Evolutionary conservation across 306 rosid genomes (phyloP), one percentile per base, ranked within the genome.

Genomic region (Albizia julibrissin): DNA sequence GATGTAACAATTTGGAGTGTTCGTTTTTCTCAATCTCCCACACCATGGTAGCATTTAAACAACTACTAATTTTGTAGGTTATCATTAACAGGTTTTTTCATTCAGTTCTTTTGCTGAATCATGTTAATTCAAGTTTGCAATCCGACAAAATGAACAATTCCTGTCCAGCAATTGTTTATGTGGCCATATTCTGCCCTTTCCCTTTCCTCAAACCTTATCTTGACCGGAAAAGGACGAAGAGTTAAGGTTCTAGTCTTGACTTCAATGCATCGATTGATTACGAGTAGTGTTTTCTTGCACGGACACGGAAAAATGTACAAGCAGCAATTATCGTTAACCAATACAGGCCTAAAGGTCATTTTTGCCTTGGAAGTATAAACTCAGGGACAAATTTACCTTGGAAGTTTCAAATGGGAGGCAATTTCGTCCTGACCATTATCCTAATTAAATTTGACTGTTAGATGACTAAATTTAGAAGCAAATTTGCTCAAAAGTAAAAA

Each of bases 1-100:
- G 71, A 68, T 71, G 64, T 75, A 42, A 65, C 86, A 14, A 69
- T 67, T 82, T 70, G 76, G 65, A 69, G 85, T 74, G 80, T 67
- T 76, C 74, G 65, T 76, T 67, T 65, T 74, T 85, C 9, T 54
- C 26, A 61, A 47, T 33, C 75, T 79, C 39, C 61, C 72, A 29
- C 69, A 15, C 24, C 69, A 64, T 15, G 29, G 77, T 80, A 79
- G 81, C 84, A 83, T 77, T 86, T 83, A 88, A 84, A 79, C 69
- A 31, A 58, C 78, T n/a, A 6, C 40, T 31, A 40, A 49, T 83
- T 79, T 80, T 77, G 81, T 84, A 87, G 88, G 86, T 76, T 72
- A 42, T 42, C n/a, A 6, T 66, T 78, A 26, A 24, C 75, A 13
- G 56, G 61, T 33, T 73, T 69, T 77, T 42, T 47, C 52, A 31